Conservation (phyloP, 164 flowering plant species). For the Sextonia rubra region DNA sequence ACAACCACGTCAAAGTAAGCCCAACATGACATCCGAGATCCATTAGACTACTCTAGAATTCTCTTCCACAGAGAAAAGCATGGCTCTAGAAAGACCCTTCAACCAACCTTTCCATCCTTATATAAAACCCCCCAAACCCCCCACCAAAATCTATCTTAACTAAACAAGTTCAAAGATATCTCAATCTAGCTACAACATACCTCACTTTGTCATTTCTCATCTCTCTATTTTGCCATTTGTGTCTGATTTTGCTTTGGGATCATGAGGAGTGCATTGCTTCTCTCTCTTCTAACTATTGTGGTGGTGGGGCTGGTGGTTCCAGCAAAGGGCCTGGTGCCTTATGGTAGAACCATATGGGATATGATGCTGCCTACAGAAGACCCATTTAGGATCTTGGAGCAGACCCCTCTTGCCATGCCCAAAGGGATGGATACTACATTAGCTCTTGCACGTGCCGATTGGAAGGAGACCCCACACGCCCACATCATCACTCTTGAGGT, state of each 20-base stretch:
- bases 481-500: slow-evolving; percentile 40
- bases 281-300: neutral
- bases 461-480: slow-evolving; percentile 39
- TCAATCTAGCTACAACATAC: neutral
- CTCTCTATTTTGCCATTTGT: neutral
- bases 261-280: neutral
- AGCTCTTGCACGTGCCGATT: slow-evolving; percentile 42
- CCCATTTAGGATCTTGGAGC: slow-evolving; percentile 44
- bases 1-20: too few species aligned
- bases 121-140: neutral
- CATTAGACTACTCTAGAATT: too few species aligned
- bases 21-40: too few species aligned
- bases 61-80: too few species aligned
- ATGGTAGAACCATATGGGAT: slow-evolving; percentile 24
- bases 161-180: neutral
- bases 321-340: slow-evolving; percentile 27
- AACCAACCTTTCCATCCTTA: neutral
- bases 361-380: slow-evolving; percentile 34
- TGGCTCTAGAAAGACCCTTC: neutral
- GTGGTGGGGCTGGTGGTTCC: neutral
- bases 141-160: neutral
- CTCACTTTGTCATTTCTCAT: neutral
- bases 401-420: slow-evolving; percentile 30
- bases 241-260: neutral
- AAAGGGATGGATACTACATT: slow-evolving; percentile 17